Base-by-base conservation (phyloP, 805 yeast species). In the Wickerhamiella qilinensis region DNA sequence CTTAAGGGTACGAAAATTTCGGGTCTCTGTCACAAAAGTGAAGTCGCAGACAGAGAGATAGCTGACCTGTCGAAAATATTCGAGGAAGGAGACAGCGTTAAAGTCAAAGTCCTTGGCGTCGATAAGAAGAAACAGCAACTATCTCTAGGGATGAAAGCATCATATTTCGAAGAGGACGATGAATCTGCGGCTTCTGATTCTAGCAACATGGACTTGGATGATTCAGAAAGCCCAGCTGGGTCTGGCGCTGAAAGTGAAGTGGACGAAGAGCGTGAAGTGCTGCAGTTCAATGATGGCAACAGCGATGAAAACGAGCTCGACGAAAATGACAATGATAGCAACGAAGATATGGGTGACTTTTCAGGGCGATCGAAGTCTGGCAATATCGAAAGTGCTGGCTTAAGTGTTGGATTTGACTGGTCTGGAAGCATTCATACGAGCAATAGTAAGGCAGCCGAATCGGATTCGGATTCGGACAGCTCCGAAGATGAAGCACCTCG, bases 331-430 rank as follows among this genome's bases (percentile, higher is more conserved):
- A 16, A 16, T 20, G 38, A 49, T 12, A 57, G 52, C 9, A 53
- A 38, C 7, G 57, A 53, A 1, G 51, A 50, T n/a, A 57, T 53
- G 14, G 33, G 20, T 15, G 11, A 7, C 25, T n/a, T n/a, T n/a
- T n/a, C n/a, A n/a, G n/a, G n/a, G n/a, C n/a, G n/a, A n/a, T 22
- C 25, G 25, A 6, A 11, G 9, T 11, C 11, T 11, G 25, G 25
- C 25, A 22, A 34, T 4, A 7, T 4, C 7, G 24, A 24, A 37
- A 30, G 63, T 19, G 63, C 58, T 30, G 93, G 93, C 6, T 67
- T 91, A 41, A 74, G 85, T 16, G 77, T 93, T 30, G 76, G 93
- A 3, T 91, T 91, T 51, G 95, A 91, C 58, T 91, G 98, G 98
- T 78, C 94, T 34, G 94, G 94, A 2, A 76, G 82, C 30, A 75